These are phyloP conservation scores for Leishmania mexicana DNA, from an alignment of 208 protist genomes.

Conservation along the genomic window DNA sequence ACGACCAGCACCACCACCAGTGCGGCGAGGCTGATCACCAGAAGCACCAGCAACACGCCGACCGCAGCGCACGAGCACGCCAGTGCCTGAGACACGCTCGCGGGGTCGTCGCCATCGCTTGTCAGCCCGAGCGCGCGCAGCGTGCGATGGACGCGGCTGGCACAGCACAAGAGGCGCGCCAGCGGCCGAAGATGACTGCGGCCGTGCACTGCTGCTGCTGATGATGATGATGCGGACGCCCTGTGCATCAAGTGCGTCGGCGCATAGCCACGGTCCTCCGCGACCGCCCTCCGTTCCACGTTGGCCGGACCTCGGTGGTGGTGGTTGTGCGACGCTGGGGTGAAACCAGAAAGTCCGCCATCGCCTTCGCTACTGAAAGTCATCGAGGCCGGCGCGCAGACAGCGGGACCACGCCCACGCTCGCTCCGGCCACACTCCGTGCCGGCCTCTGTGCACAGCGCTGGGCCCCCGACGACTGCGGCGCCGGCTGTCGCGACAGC, in stretches of 20 bases:
- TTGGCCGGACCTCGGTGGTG: background rate
- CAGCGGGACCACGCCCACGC: background rate
- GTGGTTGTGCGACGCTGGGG: background rate
- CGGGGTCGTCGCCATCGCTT: background rate
- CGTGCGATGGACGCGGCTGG: background rate
- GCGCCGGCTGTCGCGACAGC: too few relatives aligned
- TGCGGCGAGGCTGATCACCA: slow-evolving; percentile 1
- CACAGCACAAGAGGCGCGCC: slow-evolving; percentile 11
- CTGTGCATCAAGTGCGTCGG: background rate
- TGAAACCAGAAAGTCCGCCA: background rate
- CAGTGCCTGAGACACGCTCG: background rate
- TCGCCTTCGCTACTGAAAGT: background rate
- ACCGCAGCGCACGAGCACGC: slow-evolving; percentile 19
- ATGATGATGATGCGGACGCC: background rate
- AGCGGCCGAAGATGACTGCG: background rate
- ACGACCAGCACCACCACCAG: slow-evolving; percentile 22
- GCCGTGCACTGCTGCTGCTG: background rate
- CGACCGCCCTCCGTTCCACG: background rate
- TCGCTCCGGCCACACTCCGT: background rate
- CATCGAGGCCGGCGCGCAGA: background rate
- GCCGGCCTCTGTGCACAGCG: background rate
- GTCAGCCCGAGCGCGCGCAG: slow-evolving; percentile 12
- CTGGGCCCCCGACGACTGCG: background rate
- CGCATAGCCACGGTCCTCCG: background rate
- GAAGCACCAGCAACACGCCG: slow-evolving; percentile 17